Base-by-base conservation (phyloP, 1,284 basidiomycete species). In the Ceratobasidium sp. region DNA sequence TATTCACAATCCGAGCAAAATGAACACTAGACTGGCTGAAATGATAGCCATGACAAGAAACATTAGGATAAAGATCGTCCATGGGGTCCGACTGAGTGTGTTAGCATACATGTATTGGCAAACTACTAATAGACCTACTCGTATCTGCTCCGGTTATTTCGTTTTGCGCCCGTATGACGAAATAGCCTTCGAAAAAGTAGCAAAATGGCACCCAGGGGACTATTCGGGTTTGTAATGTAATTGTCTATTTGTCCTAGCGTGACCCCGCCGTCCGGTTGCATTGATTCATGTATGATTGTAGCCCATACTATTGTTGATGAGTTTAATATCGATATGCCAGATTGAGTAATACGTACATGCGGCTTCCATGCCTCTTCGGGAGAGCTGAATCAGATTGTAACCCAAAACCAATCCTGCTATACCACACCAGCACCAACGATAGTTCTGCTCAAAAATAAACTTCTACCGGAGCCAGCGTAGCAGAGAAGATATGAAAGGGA, bases 211-310 rank as follows among this genome's bases (percentile, higher is more conserved):
- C 53, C 14, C 41, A 50, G 10, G 26, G 65, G 65, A 30, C 65
- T 70, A 4, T 26, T 28, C 3, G 65, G 65, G 34, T 70, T 58
- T 2, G 41, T 36, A 18, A 43, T 28, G n/a, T 57, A 58, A 18
- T 46, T 53, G n/a, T 70, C 43, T 5, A 70, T 18, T 36, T 70
- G 53, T 4, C 43, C 53, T 18, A 70, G 23, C 1, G 65, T 70
- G 5, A 70, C 65, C 26, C 65, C 65, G 6, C 65, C 65, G 14
- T 70, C 65, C 1, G 65, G 55, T 12, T 26, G 34, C 65, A 58
- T 70, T 28, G 65, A 70, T 21, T 70, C 65, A 28, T 70, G 65
- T 28, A 70, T 58, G n/a, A 70, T 55, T 26, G 65, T 70, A 1
- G 65, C 65, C 65, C 65, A 70, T n/a, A 70, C 65, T 70, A 36